Base-by-base conservation (phyloP, 805 yeast genomes). In the Starmera dryadoides region DNA sequence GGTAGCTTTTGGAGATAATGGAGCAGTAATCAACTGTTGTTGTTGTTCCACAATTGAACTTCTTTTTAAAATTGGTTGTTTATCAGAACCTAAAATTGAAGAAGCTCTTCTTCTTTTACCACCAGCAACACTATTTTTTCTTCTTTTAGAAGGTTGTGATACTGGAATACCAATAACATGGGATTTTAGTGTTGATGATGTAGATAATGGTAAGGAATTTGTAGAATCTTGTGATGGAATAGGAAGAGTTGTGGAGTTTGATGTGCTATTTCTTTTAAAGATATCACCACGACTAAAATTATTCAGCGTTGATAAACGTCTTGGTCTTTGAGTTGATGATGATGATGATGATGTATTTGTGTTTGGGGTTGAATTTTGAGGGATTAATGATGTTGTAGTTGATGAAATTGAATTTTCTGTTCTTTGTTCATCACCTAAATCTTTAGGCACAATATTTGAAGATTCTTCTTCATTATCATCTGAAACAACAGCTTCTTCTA, bases 331-430 rank as follows among this genome's bases (percentile, higher is more conserved):
- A n/a, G 15, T 17, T 30, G 18, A 19, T 20, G 26, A 32, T 15
- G 18, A 12, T 30, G 32, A 9, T 30, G 32, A 12, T 14, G 11
- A 9, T 15, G 20, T 23, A 30, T 21, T 16, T 14, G 22, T 32
- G 6, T 8, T 8, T 4, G 47, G 25, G 22, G 21, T 30, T 19
- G 18, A 30, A 7, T 52, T 40, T 40, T 56, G 60, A 38, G 59
- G 57, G n/a, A 64, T 46, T 16, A 64, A 58, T 18, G 52, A 56
- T 5, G 60, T 49, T 15, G 57, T 58, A 14, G 60, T 16, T 38
- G 59, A 37, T 59, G 61, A 35, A 48, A 59, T 45, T 55, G 68
- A 41, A 28, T 66, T 49, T 25, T 4, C 12, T 25, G 28, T 4
- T 25, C n/a, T 8, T 25, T 12, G 11, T 18, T 16, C 21, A 31